These are phyloP conservation scores for Beta vulgaris DNA, from an alignment of 148 eudicot genomes.

Conservation along the genomic window DNA sequence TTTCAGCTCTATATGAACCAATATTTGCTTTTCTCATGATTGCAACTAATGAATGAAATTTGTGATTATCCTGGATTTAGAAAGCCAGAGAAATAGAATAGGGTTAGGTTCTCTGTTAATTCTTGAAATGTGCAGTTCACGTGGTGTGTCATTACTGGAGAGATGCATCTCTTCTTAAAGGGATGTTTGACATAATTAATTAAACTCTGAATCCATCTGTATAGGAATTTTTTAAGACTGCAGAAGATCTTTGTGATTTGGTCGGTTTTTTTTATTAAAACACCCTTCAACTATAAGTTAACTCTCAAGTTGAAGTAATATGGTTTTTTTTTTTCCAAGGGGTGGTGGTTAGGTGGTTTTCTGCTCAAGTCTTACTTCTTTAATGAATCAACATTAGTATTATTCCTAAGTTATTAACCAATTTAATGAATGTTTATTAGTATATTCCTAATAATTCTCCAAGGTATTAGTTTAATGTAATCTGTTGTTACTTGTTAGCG, in stretches of 20 bases:
- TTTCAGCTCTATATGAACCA: not conserved
- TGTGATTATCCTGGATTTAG: not conserved
- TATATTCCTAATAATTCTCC: constrained; percentile 8
- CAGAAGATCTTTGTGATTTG: constrained; percentile 35
- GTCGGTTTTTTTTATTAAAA: constrained; percentile 22
- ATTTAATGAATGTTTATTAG: not conserved
- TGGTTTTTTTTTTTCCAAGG: constrained; percentile 16
- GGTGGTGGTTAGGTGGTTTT: constrained; percentile 26
- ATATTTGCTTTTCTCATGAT: not conserved
- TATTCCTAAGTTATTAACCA: constrained; percentile 7
- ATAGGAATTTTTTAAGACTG: constrained; percentile 18
- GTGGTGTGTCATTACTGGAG: constrained; percentile 26
- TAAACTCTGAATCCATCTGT: constrained; percentile 14
- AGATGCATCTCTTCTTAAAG: constrained; percentile 22
- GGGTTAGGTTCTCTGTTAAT: constrained; percentile 8
- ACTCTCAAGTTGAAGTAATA: constrained; percentile 19
- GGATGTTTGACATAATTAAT: constrained; percentile 26
- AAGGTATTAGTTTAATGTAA: not conserved
- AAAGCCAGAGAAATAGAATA: not conserved
- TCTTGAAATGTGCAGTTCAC: constrained; percentile 25
- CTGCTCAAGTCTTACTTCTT: not conserved
- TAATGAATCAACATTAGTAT: constrained; percentile 10
- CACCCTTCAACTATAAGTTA: constrained; percentile 19
- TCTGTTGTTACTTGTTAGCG: constrained; percentile 1
- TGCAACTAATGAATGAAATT: constrained; percentile 8